Evolutionary conservation across 345 rosid species (phyloP), one percentile per base, ranked within the genome.

Genomic region (Durio zibethinus): DNA sequence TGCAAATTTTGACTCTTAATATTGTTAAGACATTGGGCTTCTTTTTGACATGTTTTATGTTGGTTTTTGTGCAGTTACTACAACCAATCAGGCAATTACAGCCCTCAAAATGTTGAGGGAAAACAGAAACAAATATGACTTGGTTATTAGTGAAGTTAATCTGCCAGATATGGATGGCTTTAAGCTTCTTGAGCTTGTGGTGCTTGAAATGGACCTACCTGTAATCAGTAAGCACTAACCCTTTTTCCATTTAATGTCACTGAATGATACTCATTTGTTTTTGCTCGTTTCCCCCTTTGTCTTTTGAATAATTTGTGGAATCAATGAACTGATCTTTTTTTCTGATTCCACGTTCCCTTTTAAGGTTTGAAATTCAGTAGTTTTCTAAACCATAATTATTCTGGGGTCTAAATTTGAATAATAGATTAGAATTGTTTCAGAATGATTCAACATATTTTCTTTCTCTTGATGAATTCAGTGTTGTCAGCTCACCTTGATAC

Each of bases 161-260:
- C 88, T 91, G 97, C 93, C 97, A 7, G 93, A 89, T 85, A 91
- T 91, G 82, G 92, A 90, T 77, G 97, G 97, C 38, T 88, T 91
- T 72, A 88, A 91, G 88, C 97, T 91, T 40, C 93, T 91, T 66
- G 92, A 91, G 80, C 92, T 87, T 66, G 91, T 90, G 76, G 97
- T 92, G 75, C 92, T 91, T 80, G 94, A 91, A 82, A 90, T 91
- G 93, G 93, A 91, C 87, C 86, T 91, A 73, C 97, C 97, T 29
- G 97, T 91, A 79, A 90, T 91, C 78, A 90, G 93, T 91, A 90
- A 85, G 92, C 81, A 43, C 53, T 72, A 4, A 12, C 40, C 27
- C 73, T 29, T 75, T 38, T 52, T 48, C 45, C 65, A 11, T 64
- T 73, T 71, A 56, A 57, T 62, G 38, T 63, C 38, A 47, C 25